Conservation (phyloP, 164 flowering plant genomes). For the Buxus sempervirens region DNA sequence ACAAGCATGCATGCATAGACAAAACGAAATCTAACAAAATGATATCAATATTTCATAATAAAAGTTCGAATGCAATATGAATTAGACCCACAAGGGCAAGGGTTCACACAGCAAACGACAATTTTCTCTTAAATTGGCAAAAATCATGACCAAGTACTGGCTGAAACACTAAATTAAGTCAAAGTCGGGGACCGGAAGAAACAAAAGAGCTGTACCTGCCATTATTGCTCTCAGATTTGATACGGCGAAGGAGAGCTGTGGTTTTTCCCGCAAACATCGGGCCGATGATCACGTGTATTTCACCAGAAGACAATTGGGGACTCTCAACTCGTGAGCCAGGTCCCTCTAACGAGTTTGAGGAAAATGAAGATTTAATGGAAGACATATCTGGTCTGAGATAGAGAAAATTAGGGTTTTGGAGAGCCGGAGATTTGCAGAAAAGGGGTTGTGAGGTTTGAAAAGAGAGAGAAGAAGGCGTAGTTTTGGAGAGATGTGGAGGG, state of each 20-base stretch:
- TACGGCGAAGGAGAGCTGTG: conserved; percentile 85
- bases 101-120: neutral
- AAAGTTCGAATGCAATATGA: neutral
- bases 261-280: conserved; percentile 98
- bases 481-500: conserved; percentile 2
- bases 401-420: conserved; percentile 14
- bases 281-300: conserved; percentile 82
- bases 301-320: conserved; percentile 41
- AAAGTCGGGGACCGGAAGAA: neutral
- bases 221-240: conserved; percentile 42
- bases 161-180: neutral
- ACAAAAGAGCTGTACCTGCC: conserved; percentile 52
- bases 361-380: conserved; percentile 19
- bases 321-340: conserved; percentile 3
- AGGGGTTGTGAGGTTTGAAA: conserved; percentile 11
- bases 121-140: neutral
- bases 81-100: no score
- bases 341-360: conserved; percentile 1
- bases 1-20: no score
- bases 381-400: conserved; percentile 16
- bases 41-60: no score
- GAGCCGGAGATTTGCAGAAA: neutral
- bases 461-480: neutral
- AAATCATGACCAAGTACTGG: neutral
- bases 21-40: no score